phyloP scores from a whole-genome alignment of 805 yeast genomes.

The Yarrowia phangngaensis region DNA sequence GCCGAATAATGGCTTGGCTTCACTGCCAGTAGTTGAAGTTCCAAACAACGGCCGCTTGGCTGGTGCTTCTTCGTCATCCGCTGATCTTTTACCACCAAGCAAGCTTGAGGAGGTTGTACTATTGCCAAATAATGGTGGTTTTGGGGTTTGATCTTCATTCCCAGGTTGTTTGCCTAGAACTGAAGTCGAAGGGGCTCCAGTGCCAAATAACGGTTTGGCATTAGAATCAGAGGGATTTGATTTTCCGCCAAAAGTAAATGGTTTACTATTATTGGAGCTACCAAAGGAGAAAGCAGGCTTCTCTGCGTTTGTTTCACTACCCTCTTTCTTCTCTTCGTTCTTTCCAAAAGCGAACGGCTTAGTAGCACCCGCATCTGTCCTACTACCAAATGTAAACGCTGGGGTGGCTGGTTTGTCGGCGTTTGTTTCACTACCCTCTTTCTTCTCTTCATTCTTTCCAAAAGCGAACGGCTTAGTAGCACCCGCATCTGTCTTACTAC shows the following conservation, averaged over 20 bases:
- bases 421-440: neutral
- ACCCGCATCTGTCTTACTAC: neutral
- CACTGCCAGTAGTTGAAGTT: neutral
- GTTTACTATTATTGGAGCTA: neutral
- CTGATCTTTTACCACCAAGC: constrained; percentile 9
- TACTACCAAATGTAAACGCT: constrained; percentile 12
- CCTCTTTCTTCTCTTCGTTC: neutral
- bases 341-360: constrained; percentile 6
- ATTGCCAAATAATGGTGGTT: neutral
- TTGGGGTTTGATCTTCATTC: neutral
- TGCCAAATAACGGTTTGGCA: too few species aligned
- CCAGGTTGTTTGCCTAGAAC: constrained; percentile 2
- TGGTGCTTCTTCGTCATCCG: neutral
- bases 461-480: constrained; percentile 5
- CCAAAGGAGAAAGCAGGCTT: constrained; percentile 18
- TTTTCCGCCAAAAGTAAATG: neutral
- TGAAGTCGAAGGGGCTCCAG: too few species aligned
- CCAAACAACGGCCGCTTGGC: constrained; percentile 12
- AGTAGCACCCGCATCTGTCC: neutral
- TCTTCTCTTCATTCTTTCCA: neutral
- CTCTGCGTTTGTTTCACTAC: neutral
- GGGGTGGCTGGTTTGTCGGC: neutral
- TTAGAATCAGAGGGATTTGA: too few species aligned
- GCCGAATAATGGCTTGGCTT: too few species aligned
- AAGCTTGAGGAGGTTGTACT: neutral